phyloP scores from a whole-genome alignment of 495 filamentous ascomycete genomes.

The Penicillium simplicissimum region DNA sequence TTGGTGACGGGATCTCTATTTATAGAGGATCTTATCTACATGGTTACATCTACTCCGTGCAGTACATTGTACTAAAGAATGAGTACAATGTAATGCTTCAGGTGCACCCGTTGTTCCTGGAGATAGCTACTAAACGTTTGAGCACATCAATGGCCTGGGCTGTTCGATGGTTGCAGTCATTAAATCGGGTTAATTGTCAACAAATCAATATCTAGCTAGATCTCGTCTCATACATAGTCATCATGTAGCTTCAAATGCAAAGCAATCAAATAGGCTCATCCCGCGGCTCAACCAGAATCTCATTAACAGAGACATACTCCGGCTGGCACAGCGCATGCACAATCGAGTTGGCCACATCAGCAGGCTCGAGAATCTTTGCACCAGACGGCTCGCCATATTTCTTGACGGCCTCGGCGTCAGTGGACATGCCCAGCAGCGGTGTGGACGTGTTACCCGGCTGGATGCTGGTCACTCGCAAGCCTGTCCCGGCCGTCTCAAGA shows the following conservation, averaged over 20 bases:
- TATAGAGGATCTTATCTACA: background rate
- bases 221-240: background rate
- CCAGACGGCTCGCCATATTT: slow-evolving; percentile 67
- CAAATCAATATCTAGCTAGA: slow-evolving; percentile 2
- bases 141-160: background rate
- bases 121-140: background rate
- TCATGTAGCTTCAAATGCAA: background rate
- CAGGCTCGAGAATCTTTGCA: slow-evolving; percentile 61
- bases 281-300: slow-evolving; percentile 69
- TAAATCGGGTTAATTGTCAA: background rate
- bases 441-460: slow-evolving; percentile 69
- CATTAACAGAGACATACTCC: slow-evolving; percentile 66
- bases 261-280: slow-evolving; percentile 64
- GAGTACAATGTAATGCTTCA: background rate
- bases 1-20: background rate
- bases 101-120: too few relatives aligned
- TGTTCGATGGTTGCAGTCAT: background rate
- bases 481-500: slow-evolving; percentile 64
- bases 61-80: background rate
- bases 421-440: slow-evolving; percentile 63
- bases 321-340: slow-evolving; percentile 65
- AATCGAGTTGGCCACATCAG: slow-evolving; percentile 65
- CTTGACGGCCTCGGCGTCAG: slow-evolving; percentile 66
- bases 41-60: background rate
- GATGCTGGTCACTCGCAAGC: slow-evolving; percentile 62